These are phyloP conservation scores for Aspergillus oerlinghausenensis DNA, from an alignment of 2,329 filamentous ascomycete genomes.

Conservation along the genomic window DNA sequence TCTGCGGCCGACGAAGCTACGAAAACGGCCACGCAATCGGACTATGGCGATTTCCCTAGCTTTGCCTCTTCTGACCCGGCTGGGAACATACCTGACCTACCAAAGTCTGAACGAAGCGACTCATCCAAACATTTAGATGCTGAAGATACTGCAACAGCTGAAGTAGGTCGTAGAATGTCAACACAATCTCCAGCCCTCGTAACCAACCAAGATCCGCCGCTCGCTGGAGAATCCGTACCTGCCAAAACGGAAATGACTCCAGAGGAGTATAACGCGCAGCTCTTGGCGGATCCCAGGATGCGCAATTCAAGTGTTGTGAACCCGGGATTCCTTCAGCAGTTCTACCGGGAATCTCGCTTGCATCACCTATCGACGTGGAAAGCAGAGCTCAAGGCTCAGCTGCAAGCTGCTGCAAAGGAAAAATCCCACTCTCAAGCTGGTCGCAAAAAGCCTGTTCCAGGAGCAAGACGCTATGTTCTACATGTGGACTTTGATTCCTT, in stretches of 20 bases:
- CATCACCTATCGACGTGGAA: conserved; percentile 98
- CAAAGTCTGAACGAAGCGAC: not conserved
- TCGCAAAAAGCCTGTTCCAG: conserved; percentile 53
- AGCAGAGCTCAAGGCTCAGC: conserved; percentile 80
- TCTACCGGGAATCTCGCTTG: conserved; percentile 88
- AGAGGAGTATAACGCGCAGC: conserved; percentile 84
- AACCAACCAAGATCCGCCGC: conserved; percentile 10
- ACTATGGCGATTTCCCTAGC: conserved; percentile 39
- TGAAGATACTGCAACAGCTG: not conserved
- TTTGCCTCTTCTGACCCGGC: conserved; percentile 20
- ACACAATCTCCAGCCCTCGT: conserved; percentile 1
- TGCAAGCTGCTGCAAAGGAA: conserved; percentile 75
- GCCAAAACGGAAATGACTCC: conserved; percentile 61
- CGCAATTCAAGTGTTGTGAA: conserved; percentile 88
- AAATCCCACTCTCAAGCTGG: conserved; percentile 48
- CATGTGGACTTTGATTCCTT: conserved; percentile 99
- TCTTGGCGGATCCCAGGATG: conserved; percentile 79
- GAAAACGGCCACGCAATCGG: conserved; percentile 36
- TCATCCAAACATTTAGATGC: not conserved
- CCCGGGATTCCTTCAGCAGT: conserved; percentile 89
- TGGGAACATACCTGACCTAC: not conserved
- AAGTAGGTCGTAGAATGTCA: not conserved
- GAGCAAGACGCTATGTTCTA: conserved; percentile 74
- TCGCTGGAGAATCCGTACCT: conserved; percentile 16
- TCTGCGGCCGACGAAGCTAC: conserved; percentile 20